Conservation (phyloP, 257 asterid genomes). For the Nicotiana otophora region DNA sequence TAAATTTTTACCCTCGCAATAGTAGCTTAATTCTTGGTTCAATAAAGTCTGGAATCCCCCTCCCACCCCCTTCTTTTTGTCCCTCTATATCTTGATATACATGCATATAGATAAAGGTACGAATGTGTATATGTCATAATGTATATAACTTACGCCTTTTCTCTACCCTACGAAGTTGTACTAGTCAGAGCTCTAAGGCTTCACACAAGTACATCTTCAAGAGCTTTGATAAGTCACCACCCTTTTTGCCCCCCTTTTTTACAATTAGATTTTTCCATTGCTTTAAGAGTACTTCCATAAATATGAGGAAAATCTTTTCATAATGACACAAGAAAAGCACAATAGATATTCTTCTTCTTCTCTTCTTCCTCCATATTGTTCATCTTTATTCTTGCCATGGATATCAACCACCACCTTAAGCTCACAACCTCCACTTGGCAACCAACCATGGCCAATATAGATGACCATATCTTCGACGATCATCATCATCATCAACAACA, state of each 20-base stretch:
- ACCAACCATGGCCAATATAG: constrained; percentile 26
- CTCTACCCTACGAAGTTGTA: constrained; percentile 1
- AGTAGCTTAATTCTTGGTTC: neutral
- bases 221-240: constrained; percentile 7
- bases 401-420: constrained; percentile 31
- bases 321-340: constrained; percentile 8
- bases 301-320: neutral
- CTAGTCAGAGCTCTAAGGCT: neutral
- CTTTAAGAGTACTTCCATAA: neutral
- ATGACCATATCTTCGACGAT: constrained; percentile 10
- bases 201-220: neutral
- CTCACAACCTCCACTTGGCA: constrained; percentile 31
- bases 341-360: neutral
- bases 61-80: neutral
- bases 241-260: neutral
- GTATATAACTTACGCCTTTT: constrained; percentile 2
- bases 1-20: too few relatives aligned
- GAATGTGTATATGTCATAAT: constrained; percentile 6
- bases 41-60: neutral
- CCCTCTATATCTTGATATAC: neutral
- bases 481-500: constrained; percentile 17
- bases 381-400: constrained; percentile 24
- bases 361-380: neutral
- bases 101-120: neutral
- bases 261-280: neutral